These are phyloP conservation scores for Pneumocystis jirovecii DNA, from an alignment of 1,139 yeast genomes.

Conservation along the genomic window DNA sequence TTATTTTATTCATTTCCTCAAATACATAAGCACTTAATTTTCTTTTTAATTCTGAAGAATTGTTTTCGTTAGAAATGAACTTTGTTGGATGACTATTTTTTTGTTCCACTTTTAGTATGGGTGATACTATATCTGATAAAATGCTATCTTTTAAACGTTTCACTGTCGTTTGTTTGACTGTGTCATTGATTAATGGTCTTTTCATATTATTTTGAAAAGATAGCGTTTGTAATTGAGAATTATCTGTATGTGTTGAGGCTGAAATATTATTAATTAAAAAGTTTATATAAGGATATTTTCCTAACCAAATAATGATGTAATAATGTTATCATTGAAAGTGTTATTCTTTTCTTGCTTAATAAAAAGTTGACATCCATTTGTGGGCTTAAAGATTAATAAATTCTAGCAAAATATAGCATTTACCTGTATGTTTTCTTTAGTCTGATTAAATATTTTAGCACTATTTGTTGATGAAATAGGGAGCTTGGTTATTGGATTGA, in stretches of 20 bases:
- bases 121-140: neutral
- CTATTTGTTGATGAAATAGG: neutral
- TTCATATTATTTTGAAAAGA: neutral
- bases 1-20: neutral
- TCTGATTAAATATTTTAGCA: neutral
- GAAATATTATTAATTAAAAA: neutral
- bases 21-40: neutral
- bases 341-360: neutral
- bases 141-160: neutral
- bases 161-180: neutral
- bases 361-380: neutral
- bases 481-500: neutral
- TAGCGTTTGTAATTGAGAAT: neutral
- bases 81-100: neutral
- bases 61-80: neutral
- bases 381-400: neutral
- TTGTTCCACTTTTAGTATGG: neutral
- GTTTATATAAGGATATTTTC: neutral
- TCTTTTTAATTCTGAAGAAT: neutral
- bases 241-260: neutral
- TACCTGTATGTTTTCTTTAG: neutral
- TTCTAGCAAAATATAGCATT: neutral
- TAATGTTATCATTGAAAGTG: neutral
- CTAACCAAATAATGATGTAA: neutral
- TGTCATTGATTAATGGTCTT: neutral